Base-by-base conservation (phyloP, 2,329 filamentous ascomycete species). In the Epichloe bromicola region DNA sequence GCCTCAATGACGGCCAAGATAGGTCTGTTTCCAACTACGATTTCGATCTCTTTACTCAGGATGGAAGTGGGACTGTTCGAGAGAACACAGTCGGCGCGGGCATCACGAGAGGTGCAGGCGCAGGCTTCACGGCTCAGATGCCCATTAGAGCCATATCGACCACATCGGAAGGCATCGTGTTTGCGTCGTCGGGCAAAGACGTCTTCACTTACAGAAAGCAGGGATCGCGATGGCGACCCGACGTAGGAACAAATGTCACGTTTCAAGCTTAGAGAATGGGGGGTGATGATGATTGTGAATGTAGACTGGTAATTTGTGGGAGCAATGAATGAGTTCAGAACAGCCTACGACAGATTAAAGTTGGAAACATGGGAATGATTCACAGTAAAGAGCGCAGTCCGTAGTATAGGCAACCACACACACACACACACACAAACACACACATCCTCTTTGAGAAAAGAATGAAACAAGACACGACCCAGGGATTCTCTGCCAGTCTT, bases 131-230 rank as follows among this genome's bases (percentile, higher is more conserved):
- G 10, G 51, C 51, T 3, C 43, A 38, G 20, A 49, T 41, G 40
- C 19, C 36, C 4, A 50, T 58, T 14, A 49, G 42, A 23, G 55
- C 51, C 2, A 36, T 58, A 36, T 51, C 55, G 20, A 48, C 53
- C 2, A 58, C 57, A 20, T 46, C 49, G 7, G 54, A 60, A 12
- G 55, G 45, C 7, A 46, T 56, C 2, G 23, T 59, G 34, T 60
- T 57, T 55, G 56, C 51, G 19, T 54, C 56, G 2, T 50, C 53
- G 12, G 52, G 52, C 10, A 51, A 52, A 19, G 49, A 56, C n/a
- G 41, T 60, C 17, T 50, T 51, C 23, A 40, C 51, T n/a, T 61
- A 56, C 39, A n/a, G 47, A 20, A 50, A 47, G 37, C 46, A 41
- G 10, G 48, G 49, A 15, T 51, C 30, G 50, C 45, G 15, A 7